Conservation (phyloP, 768 basidiomycete genomes). For the Mycena alexandri region DNA sequence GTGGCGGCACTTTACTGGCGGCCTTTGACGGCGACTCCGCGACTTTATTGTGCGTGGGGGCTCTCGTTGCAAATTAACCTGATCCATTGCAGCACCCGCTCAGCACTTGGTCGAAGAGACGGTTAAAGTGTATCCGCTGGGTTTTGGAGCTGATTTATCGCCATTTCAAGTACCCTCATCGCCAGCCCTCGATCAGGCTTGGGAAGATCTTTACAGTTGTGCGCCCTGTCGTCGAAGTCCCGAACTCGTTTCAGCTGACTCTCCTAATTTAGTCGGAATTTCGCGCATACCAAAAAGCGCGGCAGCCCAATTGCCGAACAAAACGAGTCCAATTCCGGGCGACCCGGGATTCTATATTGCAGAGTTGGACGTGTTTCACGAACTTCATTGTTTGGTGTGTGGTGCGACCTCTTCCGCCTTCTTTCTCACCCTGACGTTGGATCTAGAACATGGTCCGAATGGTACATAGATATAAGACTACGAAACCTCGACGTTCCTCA, state of each 20-base stretch:
- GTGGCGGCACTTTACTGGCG: no score
- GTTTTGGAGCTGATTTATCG: background rate
- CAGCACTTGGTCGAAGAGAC: no score
- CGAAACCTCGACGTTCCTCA: no score
- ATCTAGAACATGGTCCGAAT: slow-evolving; percentile 20
- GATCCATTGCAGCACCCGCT: no score
- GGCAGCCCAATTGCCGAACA: background rate
- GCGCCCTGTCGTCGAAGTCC: no score
- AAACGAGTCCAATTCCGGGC: slow-evolving; percentile 6
- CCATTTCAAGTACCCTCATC: slow-evolving; percentile 11
- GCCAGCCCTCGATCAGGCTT: background rate
- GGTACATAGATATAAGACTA: no score
- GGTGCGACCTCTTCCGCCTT: no score
- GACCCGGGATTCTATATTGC: slow-evolving; percentile 17
- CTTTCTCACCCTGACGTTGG: background rate
- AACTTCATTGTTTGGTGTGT: slow-evolving; percentile 20
- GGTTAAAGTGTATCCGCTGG: background rate
- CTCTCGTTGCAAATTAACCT: no score
- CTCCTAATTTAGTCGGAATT: background rate
- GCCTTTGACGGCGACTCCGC: no score
- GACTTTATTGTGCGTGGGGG: no score
- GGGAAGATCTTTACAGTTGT: slow-evolving; percentile 16
- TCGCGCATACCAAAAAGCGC: slow-evolving; percentile 3
- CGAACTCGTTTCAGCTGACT: no score
- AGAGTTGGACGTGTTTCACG: slow-evolving; percentile 12